Evolutionary conservation across 2,329 filamentous ascomycete genomes (phyloP).

Genomic region (Calonectria honghensis): DNA sequence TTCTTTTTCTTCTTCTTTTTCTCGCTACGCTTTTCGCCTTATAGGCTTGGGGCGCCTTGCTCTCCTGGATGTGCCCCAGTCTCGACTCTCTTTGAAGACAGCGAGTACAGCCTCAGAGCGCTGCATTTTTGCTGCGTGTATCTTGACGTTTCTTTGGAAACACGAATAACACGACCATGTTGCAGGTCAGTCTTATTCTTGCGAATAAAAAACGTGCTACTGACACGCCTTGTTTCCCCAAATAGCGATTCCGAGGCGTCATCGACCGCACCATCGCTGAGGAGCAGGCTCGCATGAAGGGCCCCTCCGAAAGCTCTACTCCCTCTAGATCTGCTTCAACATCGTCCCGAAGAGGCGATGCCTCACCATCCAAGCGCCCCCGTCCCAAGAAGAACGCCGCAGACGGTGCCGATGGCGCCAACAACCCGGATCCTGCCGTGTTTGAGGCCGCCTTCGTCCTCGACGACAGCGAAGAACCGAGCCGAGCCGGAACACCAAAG

Average conservation of each 20-base stretch:
- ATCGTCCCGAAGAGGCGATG: constrained; percentile 65
- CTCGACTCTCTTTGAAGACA: constrained; percentile 1
- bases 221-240: constrained; percentile 12
- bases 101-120: constrained; percentile 8
- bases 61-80: constrained; percentile 29
- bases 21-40: neutral
- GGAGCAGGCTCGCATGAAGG: constrained; percentile 88
- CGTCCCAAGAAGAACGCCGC: constrained; percentile 64
- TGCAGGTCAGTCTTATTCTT: constrained; percentile 34
- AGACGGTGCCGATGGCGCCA: constrained; percentile 61
- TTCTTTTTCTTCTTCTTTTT: neutral
- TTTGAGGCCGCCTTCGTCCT: constrained; percentile 92
- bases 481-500: constrained; percentile 76
- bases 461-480: constrained; percentile 85
- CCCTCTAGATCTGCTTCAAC: constrained; percentile 62
- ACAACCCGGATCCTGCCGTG: constrained; percentile 86
- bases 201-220: neutral
- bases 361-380: constrained; percentile 52
- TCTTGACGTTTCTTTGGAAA: constrained; percentile 2
- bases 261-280: constrained; percentile 93
- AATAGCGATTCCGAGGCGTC: constrained; percentile 85
- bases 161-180: constrained; percentile 37
- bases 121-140: constrained; percentile 29
- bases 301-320: constrained; percentile 67
- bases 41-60: constrained; percentile 15